Conservation (phyloP, 495 filamentous ascomycete species). For the Penicillium bialowiezense region DNA sequence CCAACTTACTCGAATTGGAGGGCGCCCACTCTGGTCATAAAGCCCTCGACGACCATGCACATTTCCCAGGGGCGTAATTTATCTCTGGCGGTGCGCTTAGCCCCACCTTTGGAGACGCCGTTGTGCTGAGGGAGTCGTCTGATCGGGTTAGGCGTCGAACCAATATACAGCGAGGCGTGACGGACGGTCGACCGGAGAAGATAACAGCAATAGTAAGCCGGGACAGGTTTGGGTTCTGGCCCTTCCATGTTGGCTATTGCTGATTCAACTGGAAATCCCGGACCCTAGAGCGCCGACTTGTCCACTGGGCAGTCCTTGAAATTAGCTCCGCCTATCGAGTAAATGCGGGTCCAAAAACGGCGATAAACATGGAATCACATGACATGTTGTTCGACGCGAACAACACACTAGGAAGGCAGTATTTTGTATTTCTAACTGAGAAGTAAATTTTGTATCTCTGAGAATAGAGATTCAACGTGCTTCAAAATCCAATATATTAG, state of each 20-base stretch:
- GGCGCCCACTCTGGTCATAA: conserved; percentile 80
- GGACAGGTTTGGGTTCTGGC: conserved; percentile 50
- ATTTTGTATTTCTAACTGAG: no score
- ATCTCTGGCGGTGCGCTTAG: conserved; percentile 63
- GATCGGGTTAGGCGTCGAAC: conserved; percentile 82
- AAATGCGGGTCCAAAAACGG: background rate
- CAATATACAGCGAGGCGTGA: conserved; percentile 71
- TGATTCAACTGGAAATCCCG: no score
- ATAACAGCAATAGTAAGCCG: conserved; percentile 78
- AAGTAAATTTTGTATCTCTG: no score
- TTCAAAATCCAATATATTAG: no score
- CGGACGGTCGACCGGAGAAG: conserved; percentile 77
- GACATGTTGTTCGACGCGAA: background rate
- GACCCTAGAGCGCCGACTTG: no score
- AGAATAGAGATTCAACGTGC: no score
- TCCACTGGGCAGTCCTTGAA: background rate
- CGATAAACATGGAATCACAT: conserved; percentile 5
- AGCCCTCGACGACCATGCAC: conserved; percentile 81
- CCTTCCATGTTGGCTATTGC: conserved; percentile 13
- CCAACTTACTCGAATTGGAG: conserved; percentile 89
- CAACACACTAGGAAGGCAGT: no score
- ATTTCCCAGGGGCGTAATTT: conserved; percentile 90
- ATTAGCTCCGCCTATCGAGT: conserved; percentile 5
- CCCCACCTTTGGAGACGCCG: conserved; percentile 74
- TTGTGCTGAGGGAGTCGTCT: conserved; percentile 89